phyloP scores from a whole-genome alignment of 2,329 filamentous ascomycete species.

The Metarhizium sp. region DNA sequence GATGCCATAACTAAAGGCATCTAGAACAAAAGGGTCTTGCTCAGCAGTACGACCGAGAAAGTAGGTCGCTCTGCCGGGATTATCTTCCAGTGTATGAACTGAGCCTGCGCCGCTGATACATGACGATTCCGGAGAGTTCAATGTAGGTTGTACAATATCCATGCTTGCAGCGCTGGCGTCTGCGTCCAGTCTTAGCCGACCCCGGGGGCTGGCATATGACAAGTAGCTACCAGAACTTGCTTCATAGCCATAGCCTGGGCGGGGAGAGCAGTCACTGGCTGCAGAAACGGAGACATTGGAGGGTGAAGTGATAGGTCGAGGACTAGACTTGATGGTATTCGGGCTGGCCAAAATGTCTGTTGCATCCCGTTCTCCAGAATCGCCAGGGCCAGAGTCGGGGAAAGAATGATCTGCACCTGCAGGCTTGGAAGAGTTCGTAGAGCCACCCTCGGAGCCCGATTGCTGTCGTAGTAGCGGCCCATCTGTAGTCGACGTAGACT shows the following conservation, averaged over 20 bases:
- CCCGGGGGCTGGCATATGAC: conserved; percentile 2
- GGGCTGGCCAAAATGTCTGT: conserved; percentile 2
- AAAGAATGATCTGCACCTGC: not conserved
- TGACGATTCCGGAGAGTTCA: conserved; percentile 6
- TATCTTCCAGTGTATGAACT: conserved; percentile 31
- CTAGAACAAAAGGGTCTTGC: conserved; percentile 36
- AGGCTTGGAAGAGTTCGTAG: not conserved
- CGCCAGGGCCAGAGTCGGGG: not conserved
- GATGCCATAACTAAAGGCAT: conserved; percentile 36
- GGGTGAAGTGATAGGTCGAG: conserved; percentile 1
- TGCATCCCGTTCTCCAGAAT: not conserved
- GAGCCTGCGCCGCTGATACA: not conserved
- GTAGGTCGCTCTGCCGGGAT: conserved; percentile 31
- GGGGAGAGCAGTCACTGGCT: conserved; percentile 2
- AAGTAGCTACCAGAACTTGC: not conserved
- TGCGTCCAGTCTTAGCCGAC: conserved; percentile 1
- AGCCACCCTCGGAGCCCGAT: not conserved
- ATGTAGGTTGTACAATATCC: conserved; percentile 7
- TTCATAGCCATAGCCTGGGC: not conserved
- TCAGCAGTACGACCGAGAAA: conserved; percentile 34
- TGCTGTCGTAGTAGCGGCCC: conserved; percentile 1
- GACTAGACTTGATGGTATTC: conserved; percentile 5
- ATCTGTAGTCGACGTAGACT: conserved; percentile 16
- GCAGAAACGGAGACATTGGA: not conserved
- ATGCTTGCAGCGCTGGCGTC: conserved; percentile 3